Evolutionary conservation across 371 early-diverging fungal genomes (phyloP).

Genomic region (Mucor mucedo): DNA sequence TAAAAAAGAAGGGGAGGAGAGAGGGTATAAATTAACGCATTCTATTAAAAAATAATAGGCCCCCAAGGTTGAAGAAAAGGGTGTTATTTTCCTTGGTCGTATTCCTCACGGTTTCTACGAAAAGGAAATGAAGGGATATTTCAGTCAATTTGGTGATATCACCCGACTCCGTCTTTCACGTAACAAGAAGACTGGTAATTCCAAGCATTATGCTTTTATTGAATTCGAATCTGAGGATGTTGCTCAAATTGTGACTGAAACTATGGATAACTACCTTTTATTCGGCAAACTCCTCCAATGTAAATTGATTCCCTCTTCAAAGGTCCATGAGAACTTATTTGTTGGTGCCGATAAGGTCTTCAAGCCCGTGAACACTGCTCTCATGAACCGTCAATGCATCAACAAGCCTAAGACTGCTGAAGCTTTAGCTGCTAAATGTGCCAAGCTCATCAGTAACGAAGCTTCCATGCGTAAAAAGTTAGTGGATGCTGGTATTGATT

Average conservation of each 20-base stretch:
- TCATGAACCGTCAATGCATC: conserved; percentile 55
- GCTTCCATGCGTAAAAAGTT: conserved; percentile 28
- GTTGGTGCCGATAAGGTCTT: conserved; percentile 65
- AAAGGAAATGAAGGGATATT: conserved; percentile 86
- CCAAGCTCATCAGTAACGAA: conserved; percentile 27
- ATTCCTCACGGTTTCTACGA: conserved; percentile 98
- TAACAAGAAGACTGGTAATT: conserved; percentile 87
- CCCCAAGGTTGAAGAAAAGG: conserved; percentile 43
- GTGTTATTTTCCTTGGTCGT: conserved; percentile 87
- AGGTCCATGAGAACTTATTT: conserved; percentile 78
- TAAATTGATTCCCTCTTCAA: conserved; percentile 68
- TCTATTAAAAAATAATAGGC: not conserved
- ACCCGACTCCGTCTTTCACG: conserved; percentile 80
- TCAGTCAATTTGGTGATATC: conserved; percentile 90
- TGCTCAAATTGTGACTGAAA: conserved; percentile 90
- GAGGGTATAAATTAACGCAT: not conserved
- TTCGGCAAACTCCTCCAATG: conserved; percentile 84
- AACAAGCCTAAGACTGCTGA: conserved; percentile 64
- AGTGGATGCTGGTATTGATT: conserved; percentile 75
- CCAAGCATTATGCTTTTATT: conserved; percentile 93
- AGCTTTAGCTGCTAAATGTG: conserved; percentile 41
- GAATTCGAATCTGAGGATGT: conserved; percentile 82
- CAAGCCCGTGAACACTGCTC: conserved; percentile 60
- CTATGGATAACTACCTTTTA: conserved; percentile 95
- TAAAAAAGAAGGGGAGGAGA: not conserved